Base-by-base conservation (phyloP, 2,329 filamentous ascomycete species). In the Stemphylium vesicarium region DNA sequence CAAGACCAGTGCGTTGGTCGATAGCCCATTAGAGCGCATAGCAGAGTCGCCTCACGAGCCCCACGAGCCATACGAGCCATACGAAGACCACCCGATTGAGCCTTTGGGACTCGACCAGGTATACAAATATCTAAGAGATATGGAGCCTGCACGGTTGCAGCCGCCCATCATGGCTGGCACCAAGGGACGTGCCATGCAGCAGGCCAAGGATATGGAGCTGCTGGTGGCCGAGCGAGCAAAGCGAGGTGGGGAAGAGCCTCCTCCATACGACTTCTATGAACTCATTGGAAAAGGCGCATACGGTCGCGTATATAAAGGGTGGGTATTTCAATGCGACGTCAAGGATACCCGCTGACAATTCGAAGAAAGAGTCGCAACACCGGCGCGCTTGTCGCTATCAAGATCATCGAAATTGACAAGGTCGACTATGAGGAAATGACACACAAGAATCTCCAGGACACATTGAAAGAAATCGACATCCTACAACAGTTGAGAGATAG, bases 321-420 rank as follows among this genome's bases (percentile, higher is more conserved):
- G 56, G 26, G 75, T 71, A 20, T 64, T 61, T 40, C 7, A 40
- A 43, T 12, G 8, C 12, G 8, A 6, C 8, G 7, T 18, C n/a
- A 4, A 32, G 9, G 20, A 38, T 16, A 43, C 45, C 46, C 8
- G 51, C 64, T 74, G 51, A 76, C 50, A 26, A 12, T 20, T 13
- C 43, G 15, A 15, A 78, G 75, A 62, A 74, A 74, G 59, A 75
- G 77, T 47, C 73, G 76, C 31, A 68, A 65, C 15, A 78, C 72
- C 4, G 73, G 74, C 33, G 71, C 82, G 59, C 76, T 90, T 18
- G 88, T 92, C 20, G 89, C 89, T 15, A 84, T 92, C 70, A 92
- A 95, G 77, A 93, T 93, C 64, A 91, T 93, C 68, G 89, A 93
- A 71, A 90, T 94, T 41, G 91, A 95, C 67, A 88, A 90, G 67